Evolutionary conservation across 2,329 filamentous ascomycete species (phyloP).

Genomic region (Fusarium sp.): DNA sequence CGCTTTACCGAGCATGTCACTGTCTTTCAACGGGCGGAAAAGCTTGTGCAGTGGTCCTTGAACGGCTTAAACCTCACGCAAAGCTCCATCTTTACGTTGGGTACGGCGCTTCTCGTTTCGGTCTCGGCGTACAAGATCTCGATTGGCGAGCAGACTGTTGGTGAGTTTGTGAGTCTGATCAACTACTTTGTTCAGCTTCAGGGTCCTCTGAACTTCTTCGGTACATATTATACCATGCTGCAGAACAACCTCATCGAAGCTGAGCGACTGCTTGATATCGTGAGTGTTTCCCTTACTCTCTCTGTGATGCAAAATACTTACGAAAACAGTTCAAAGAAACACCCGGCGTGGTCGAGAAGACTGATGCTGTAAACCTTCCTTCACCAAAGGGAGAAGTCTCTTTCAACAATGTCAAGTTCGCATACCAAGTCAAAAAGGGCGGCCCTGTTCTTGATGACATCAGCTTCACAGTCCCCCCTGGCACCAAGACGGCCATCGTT

Average conservation of each 20-base stretch:
- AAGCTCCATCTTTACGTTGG: constrained; percentile 73
- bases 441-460: constrained; percentile 57
- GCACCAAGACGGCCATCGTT: constrained; percentile 62
- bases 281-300: constrained; percentile 27
- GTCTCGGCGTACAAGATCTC: constrained; percentile 74
- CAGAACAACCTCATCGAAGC: constrained; percentile 62
- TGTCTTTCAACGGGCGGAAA: constrained; percentile 61
- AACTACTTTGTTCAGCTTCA: constrained; percentile 73
- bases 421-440: constrained; percentile 57
- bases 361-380: constrained; percentile 53
- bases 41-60: constrained; percentile 47
- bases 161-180: constrained; percentile 69
- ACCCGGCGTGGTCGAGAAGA: constrained; percentile 58
- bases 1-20: constrained; percentile 68
- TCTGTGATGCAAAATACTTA: constrained; percentile 33
- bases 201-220: constrained; percentile 72
- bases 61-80: constrained; percentile 70
- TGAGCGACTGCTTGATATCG: constrained; percentile 60
- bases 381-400: constrained; percentile 55
- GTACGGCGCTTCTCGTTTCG: constrained; percentile 70
- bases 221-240: constrained; percentile 62
- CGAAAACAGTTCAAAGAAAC: constrained; percentile 58
- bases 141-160: constrained; percentile 64
- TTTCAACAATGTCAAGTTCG: constrained; percentile 60
- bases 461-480: constrained; percentile 58